Percentiles rank a stretch among this genome's conserved stretches.
These are phyloP conservation scores for Zasmidium citrigriseum DNA, from an alignment of 2,329 filamentous ascomycete genomes.

Conservation along the genomic window DNA sequence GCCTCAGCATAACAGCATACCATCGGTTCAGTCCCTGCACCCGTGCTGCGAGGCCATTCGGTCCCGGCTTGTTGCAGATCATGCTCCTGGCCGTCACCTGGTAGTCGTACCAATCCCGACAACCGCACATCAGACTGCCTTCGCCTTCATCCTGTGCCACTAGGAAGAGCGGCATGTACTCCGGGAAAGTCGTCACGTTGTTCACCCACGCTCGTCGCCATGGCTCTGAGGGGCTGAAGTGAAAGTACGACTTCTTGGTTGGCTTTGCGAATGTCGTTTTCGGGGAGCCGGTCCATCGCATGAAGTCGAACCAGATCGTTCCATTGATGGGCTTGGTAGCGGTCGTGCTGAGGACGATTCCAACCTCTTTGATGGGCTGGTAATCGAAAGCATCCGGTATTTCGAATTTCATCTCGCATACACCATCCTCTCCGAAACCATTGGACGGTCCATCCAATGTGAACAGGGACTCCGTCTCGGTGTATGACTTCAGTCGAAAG, in stretches of 20 bases:
- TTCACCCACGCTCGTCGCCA: conserved; percentile 2
- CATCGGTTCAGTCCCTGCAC: background rate
- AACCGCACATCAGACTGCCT: background rate
- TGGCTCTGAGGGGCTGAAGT: background rate
- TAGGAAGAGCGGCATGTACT: background rate
- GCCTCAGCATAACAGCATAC: background rate
- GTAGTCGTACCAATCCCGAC: conserved; percentile 1
- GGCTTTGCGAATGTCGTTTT: background rate
- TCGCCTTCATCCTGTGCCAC: background rate
- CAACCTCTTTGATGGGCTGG: background rate
- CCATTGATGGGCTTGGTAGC: background rate
- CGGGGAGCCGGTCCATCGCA: background rate
- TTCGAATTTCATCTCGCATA: background rate
- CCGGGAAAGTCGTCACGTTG: background rate
- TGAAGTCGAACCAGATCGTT: background rate
- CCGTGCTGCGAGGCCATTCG: background rate
- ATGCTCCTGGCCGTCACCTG: background rate
- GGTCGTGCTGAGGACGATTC: background rate
- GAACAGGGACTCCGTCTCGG: background rate
- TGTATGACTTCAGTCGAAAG: background rate
- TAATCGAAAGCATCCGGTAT: background rate
- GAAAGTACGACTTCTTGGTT: background rate
- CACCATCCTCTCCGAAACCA: background rate
- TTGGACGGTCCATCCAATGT: background rate
- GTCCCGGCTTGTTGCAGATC: background rate